phyloP scores from a whole-genome alignment of 495 filamentous ascomycete genomes.

The Tuber brumale region DNA sequence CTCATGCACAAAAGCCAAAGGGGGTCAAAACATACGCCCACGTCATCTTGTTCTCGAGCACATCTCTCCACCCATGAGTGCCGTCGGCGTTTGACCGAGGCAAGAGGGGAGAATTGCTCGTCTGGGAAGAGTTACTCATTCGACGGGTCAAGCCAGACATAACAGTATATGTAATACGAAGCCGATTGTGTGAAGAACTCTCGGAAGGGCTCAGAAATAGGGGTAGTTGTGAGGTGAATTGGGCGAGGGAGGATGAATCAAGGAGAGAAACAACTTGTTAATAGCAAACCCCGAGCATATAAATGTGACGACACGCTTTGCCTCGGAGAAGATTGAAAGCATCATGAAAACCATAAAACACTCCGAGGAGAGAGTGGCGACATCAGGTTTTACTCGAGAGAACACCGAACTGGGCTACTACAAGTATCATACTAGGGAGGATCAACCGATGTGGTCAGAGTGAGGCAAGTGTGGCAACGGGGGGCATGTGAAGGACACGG shows the following conservation, averaged over 20 bases:
- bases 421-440: background rate
- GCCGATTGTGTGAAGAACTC: background rate
- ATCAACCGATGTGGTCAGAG: background rate
- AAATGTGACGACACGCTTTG: background rate
- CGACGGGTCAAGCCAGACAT: slow-evolving; percentile 12
- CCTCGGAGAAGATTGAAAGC: background rate
- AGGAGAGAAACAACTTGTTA: background rate
- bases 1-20: background rate
- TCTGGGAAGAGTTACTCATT: slow-evolving; percentile 21
- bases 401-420: background rate
- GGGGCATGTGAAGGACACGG: background rate
- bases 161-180: background rate
- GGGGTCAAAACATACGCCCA: slow-evolving; percentile 34
- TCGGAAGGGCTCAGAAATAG: background rate
- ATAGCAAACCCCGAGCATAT: background rate
- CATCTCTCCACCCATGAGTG: slow-evolving; percentile 35
- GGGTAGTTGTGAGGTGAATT: background rate
- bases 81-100: slow-evolving; percentile 21
- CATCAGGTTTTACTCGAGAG: background rate
- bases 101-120: slow-evolving; percentile 24
- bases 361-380: background rate
- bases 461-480: background rate
- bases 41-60: slow-evolving; percentile 41
- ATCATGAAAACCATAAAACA: background rate
- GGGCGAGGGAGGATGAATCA: background rate